Base-by-base conservation (phyloP, 208 protist genomes). In the Kentomonas sorsogonicus region DNA sequence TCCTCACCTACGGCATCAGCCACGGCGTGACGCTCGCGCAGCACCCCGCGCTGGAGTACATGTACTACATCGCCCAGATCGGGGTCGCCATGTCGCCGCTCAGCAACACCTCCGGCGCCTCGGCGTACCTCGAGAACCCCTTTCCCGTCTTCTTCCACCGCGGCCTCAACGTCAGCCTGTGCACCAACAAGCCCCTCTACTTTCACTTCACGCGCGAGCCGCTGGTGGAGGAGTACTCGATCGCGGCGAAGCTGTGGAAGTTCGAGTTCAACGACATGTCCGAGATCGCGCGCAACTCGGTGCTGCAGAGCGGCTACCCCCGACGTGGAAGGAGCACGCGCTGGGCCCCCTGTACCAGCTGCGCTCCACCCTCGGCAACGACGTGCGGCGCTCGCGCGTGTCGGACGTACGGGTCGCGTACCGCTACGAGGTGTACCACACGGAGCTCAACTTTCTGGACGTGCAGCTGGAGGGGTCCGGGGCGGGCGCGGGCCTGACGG, bases 211-310 rank as follows among this genome's bases (percentile, higher is more conserved):
- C 90, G 18, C 74, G 85, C 30, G 97, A 99, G 72, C 98, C 98
- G 6, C 81, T 99, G 3, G 91, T 99, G 36, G 98, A 99, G 73
- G 98, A 99, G 77, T 99, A 99, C 74, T 88, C 81, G 54, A 95
- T 99, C 55, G 96, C 97, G 0, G 85, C 94, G n/a, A 98, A 99
- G 76, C 72, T 98, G 47, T 99, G 93, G 91, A 77, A 96, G 60
- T 79, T 99, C n/a, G 90, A 93, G 53, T 89, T 95, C 31, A 91
- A 91, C 59, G 98, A 99, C 68, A 73, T 99, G 22, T 99, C 93
- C 48, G 98, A 99, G 72, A 97, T 99, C 52, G 97, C 97, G n/a
- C 88, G 95, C 27, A 99, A 99, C 70, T 93, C 74, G 30, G 97
- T 99, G 4, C 63, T 97, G 20, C 91, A 97, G 67, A 91, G 80